A percentile compares a stretch with the other conserved stretches of the same genome.
Conservation (phyloP, 192 early-diverging fungal genomes). For the Coemansia sp. region DNA sequence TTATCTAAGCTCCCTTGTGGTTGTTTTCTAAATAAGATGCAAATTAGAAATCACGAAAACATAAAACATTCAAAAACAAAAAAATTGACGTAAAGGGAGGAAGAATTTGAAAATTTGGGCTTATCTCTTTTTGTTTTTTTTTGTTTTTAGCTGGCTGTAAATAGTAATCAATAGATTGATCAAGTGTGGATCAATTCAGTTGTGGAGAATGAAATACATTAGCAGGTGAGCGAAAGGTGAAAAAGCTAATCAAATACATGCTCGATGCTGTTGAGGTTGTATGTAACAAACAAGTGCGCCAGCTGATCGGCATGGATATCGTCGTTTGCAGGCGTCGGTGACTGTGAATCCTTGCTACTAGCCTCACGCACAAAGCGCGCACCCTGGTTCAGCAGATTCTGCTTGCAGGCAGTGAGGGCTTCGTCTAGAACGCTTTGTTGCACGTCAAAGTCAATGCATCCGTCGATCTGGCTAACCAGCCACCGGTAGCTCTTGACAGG, state of each 20-base stretch:
- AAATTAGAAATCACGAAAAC: too few species aligned
- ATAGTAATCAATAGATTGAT: too few species aligned
- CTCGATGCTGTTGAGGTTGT: conserved; percentile 11
- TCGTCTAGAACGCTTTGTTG: conserved; percentile 35
- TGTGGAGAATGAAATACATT: too few species aligned
- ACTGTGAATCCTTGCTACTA: neutral
- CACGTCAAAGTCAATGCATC: conserved; percentile 37
- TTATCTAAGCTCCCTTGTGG: too few species aligned
- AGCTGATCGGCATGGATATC: conserved; percentile 30
- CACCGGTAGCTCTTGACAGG: conserved; percentile 33
- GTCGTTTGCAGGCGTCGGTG: neutral
- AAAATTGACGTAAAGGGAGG: too few species aligned
- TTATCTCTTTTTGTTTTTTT: too few species aligned
- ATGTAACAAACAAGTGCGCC: conserved; percentile 38
- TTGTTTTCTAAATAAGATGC: neutral
- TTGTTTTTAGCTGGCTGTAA: too few species aligned
- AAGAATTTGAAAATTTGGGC: too few species aligned
- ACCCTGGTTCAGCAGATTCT: conserved; percentile 30
- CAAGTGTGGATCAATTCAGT: too few species aligned
- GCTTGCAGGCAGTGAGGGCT: conserved; percentile 33
- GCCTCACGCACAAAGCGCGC: conserved; percentile 26
- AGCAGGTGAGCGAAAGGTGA: too few species aligned
- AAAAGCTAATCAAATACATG: neutral
- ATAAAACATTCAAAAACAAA: too few species aligned
- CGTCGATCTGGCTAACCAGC: conserved; percentile 43